Conservation (phyloP, 768 basidiomycete genomes). For the Serendipita sp. region DNA sequence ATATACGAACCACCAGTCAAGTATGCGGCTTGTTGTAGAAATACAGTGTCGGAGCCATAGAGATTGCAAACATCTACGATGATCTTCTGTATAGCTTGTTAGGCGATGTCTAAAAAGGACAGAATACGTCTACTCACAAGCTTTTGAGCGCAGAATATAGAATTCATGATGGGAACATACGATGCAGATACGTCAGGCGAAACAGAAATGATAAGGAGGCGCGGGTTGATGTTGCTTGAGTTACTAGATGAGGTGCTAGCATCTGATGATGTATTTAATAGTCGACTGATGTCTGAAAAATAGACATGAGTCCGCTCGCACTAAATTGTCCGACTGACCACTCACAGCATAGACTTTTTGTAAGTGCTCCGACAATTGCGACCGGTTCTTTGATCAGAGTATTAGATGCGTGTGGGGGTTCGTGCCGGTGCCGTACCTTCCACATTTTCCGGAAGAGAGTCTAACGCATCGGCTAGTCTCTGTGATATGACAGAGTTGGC, state of each 20-base stretch:
- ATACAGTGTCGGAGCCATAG: slow-evolving; percentile 77
- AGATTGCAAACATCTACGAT: slow-evolving; percentile 94
- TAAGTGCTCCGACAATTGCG: slow-evolving; percentile 74
- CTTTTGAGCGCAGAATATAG: slow-evolving; percentile 98
- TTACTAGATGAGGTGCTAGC: slow-evolving; percentile 13
- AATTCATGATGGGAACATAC: slow-evolving; percentile 98
- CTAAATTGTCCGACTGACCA: slow-evolving; percentile 11
- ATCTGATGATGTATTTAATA: slow-evolving; percentile 24
- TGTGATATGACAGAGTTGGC: slow-evolving; percentile 53
- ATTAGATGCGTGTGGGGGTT: not conserved
- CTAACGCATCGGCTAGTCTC: slow-evolving; percentile 48
- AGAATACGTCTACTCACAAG: slow-evolving; percentile 35
- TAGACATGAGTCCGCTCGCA: slow-evolving; percentile 26
- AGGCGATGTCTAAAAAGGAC: slow-evolving; percentile 6
- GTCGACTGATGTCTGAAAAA: slow-evolving; percentile 49
- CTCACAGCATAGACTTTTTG: slow-evolving; percentile 85
- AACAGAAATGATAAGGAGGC: slow-evolving; percentile 71
- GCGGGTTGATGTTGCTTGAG: slow-evolving; percentile 28
- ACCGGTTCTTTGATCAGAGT: slow-evolving; percentile 31
- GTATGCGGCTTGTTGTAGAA: slow-evolving; percentile 94
- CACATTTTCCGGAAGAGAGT: slow-evolving; percentile 33
- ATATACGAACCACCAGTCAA: slow-evolving; percentile 92
- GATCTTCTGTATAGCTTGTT: slow-evolving; percentile 49
- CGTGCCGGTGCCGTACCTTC: slow-evolving; percentile 28
- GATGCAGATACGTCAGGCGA: slow-evolving; percentile 79